Base-by-base conservation (phyloP, 1,284 basidiomycete genomes). In the Rhodotorula glutinis region DNA sequence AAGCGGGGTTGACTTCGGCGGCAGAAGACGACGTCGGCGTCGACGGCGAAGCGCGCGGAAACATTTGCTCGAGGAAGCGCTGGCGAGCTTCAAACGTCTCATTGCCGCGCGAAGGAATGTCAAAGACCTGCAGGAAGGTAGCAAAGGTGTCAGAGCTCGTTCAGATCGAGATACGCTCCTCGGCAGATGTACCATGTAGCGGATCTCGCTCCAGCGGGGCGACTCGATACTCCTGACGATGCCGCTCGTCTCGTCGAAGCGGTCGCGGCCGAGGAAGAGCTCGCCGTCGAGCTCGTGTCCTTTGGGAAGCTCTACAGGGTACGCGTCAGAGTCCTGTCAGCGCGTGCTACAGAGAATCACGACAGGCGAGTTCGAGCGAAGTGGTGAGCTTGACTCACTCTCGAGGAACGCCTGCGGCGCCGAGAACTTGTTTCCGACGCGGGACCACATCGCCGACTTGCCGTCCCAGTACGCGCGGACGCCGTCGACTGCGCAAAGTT, bases 321-420 rank as follows among this genome's bases (percentile, higher is more conserved):
- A n/a, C n/a, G n/a, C n/a, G n/a, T n/a, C n/a, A n/a, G n/a, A n/a
- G n/a, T n/a, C n/a, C n/a, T n/a, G n/a, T n/a, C n/a, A n/a, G n/a
- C n/a, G n/a, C n/a, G n/a, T n/a, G n/a, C n/a, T n/a, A n/a, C n/a
- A n/a, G n/a, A n/a, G n/a, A n/a, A n/a, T n/a, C n/a, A n/a, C n/a
- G n/a, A n/a, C n/a, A n/a, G n/a, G n/a, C n/a, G n/a, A n/a, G n/a
- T n/a, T n/a, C n/a, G n/a, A n/a, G n/a, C n/a, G n/a, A 19, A 16
- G 25, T 4, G 11, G 53, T 29, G 4, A 43, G 11, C 30, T 47
- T 11, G 19, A 80, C 82, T 66, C 59, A 87, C 85, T 82, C n/a
- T 84, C 82, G 58, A 84, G 78, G 77, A 87, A 85, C 82, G 83
- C 85, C 47, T 83, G 66, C 0, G 86, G 86, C 4, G 86, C 84